A percentile compares a stretch with the other conserved stretches of the same genome.
phyloP scores from a whole-genome alignment of 805 yeast genomes.

The Candida pseudofarinosa region DNA sequence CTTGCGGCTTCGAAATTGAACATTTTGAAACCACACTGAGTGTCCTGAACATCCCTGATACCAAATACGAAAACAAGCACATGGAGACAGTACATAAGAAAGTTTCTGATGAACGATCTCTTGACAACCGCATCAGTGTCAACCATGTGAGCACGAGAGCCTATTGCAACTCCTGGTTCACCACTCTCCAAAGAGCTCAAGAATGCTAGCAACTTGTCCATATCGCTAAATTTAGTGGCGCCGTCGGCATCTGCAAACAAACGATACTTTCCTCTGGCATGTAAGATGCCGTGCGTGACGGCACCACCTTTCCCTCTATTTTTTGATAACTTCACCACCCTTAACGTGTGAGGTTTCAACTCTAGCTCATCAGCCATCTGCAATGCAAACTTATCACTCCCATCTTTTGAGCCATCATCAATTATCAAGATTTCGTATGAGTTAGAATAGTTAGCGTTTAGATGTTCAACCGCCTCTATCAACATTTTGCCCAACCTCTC shows the following conservation, averaged over 20 bases:
- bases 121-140: conserved; percentile 95
- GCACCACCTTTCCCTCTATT: conserved; percentile 92
- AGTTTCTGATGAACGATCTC: conserved; percentile 80
- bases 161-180: conserved; percentile 68
- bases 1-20: conserved; percentile 68
- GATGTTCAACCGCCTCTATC: conserved; percentile 58
- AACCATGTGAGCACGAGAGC: conserved; percentile 96
- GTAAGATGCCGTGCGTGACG: conserved; percentile 85
- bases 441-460: conserved; percentile 32
- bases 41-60: conserved; percentile 78
- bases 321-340: conserved; percentile 63
- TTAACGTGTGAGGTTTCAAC: conserved; percentile 53
- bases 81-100: conserved; percentile 90
- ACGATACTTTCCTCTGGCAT: conserved; percentile 64
- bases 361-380: conserved; percentile 48
- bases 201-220: conserved; percentile 45
- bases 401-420: conserved; percentile 89
- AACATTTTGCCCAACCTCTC: conserved; percentile 67
- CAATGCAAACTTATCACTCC: conserved; percentile 70
- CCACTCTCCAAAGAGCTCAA: conserved; percentile 26
- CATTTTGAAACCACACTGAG: conserved; percentile 96
- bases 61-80: conserved; percentile 85
- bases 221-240: conserved; percentile 78
- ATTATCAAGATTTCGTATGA: conserved; percentile 77
- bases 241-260: conserved; percentile 98